Base-by-base conservation (phyloP, 306 rosid species). In the Medicago ruthenica region DNA sequence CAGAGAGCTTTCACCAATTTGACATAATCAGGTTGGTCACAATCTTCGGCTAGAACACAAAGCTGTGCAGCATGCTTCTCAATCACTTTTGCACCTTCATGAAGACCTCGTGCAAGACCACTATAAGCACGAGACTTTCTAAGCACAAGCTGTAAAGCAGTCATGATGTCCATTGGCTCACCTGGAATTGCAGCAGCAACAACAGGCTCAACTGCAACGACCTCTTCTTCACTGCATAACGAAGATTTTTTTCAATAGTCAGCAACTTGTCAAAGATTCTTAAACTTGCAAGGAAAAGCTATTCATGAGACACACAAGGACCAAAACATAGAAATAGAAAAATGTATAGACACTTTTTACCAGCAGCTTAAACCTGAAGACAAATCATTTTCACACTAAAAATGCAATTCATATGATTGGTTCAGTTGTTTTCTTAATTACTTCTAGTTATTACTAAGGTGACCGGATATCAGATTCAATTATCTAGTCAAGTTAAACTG, bases 91-190 rank as follows among this genome's bases (percentile, higher is more conserved):
- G 71, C 71, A 42, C 71, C 20, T 20, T 66, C 71, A 18, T 66
- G 71, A 20, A 66, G 71, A 66, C 71, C 71, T 11, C 71, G 36
- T 41, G 71, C 71, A 66, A 66, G 71, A 40, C 71, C 71, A 12
- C 54, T 54, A 20, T 66, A 66, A 18, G 71, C 71, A 0, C 54
- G 71, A 2, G 71, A 66, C 53, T 66, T 66, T 21, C 71, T 66
- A 21, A 66, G 31, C 53, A 66, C 71, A 20, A 40, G 71, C 17
- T 66, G 71, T 20, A 66, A 7, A 0, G 71, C 71, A 66, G 71
- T 66, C 53, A 66, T 66, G 71, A 66, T 66, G 53, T 66, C 71
- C 71, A 66, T 66, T 20, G 71, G 71, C 36, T 66, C 71, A 11
- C 71, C 71, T 12, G 71, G 71, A 41, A 66, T 12, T 40, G 0